Evolutionary conservation across 208 protist species (phyloP).

Genomic region (Crithidia expoeki): DNA sequence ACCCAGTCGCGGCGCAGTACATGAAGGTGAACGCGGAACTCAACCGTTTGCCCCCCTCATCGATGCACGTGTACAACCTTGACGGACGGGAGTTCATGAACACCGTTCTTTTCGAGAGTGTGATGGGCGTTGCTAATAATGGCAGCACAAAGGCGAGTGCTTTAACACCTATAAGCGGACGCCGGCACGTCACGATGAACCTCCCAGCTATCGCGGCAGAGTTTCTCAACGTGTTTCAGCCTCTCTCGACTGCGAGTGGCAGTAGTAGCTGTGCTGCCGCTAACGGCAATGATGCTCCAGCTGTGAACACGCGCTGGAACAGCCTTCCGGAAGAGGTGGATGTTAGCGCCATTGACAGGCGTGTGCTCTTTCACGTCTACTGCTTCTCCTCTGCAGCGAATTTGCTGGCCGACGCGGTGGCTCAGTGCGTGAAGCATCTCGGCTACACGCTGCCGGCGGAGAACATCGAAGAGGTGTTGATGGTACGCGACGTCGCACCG

Average conservation of each 20-base stretch:
- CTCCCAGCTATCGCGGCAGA: conserved; percentile 95
- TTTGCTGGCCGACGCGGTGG: conserved; percentile 64
- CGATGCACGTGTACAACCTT: conserved; percentile 88
- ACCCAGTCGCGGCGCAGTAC: conserved; percentile 92
- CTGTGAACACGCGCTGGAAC: conserved; percentile 34
- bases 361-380: conserved; percentile 84
- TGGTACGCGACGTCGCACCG: conserved; percentile 95
- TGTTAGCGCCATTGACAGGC: conserved; percentile 26
- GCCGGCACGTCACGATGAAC: conserved; percentile 97
- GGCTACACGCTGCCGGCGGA: conserved; percentile 46
- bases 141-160: neutral
- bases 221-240: conserved; percentile 94
- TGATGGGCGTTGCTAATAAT: conserved; percentile 20
- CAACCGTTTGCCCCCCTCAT: conserved; percentile 82
- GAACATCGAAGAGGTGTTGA: conserved; percentile 64
- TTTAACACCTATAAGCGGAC: conserved; percentile 14
- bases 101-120: conserved; percentile 53
- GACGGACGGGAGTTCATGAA: conserved; percentile 96
- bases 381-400: conserved; percentile 83
- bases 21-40: conserved; percentile 88
- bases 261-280: neutral
- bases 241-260: conserved; percentile 6
- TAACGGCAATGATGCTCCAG: neutral
- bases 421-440: conserved; percentile 71
- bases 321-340: conserved; percentile 10